Evolutionary conservation across 78 protist genomes (phyloP).

Genomic region (Dictyostelium brefeldianum): DNA sequence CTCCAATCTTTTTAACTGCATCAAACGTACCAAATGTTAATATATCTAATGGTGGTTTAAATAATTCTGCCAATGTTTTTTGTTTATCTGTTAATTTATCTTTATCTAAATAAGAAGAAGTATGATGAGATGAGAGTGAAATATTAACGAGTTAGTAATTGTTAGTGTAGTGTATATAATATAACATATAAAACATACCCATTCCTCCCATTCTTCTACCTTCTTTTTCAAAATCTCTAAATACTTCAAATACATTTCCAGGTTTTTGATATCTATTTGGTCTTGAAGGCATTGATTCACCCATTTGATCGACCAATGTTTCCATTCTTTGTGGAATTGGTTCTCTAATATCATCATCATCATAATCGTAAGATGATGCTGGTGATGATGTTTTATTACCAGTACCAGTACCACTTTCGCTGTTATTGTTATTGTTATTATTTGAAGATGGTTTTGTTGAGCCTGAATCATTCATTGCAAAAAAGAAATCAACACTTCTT

Average conservation of each 20-base stretch:
- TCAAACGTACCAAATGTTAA: conserved; percentile 63
- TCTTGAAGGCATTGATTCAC: neutral
- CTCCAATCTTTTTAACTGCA: conserved; percentile 37
- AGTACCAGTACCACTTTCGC: neutral
- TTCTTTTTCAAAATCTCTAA: conserved; percentile 64
- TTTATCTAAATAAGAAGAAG: neutral
- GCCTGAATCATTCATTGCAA: neutral
- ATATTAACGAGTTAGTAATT: neutral
- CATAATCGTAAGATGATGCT: neutral
- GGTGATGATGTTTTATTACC: conserved; percentile 6
- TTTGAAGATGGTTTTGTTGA: neutral
- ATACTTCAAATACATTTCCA: conserved; percentile 53
- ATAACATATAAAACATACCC: too few species aligned
- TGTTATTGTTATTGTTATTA: neutral
- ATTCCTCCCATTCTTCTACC: neutral
- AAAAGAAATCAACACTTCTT: conserved; percentile 55
- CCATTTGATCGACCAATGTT: conserved; percentile 24
- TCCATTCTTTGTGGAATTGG: conserved; percentile 53
- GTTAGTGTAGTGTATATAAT: too few species aligned
- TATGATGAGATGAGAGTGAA: neutral
- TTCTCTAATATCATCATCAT: conserved; percentile 52
- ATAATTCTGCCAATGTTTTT: conserved; percentile 61
- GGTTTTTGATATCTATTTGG: conserved; percentile 5
- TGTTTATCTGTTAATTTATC: conserved; percentile 37
- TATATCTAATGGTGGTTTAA: conserved; percentile 76